Evolutionary conservation across 2,329 filamentous ascomycete genomes (phyloP).

Genomic region (Davidsoniella neocaledoniae): DNA sequence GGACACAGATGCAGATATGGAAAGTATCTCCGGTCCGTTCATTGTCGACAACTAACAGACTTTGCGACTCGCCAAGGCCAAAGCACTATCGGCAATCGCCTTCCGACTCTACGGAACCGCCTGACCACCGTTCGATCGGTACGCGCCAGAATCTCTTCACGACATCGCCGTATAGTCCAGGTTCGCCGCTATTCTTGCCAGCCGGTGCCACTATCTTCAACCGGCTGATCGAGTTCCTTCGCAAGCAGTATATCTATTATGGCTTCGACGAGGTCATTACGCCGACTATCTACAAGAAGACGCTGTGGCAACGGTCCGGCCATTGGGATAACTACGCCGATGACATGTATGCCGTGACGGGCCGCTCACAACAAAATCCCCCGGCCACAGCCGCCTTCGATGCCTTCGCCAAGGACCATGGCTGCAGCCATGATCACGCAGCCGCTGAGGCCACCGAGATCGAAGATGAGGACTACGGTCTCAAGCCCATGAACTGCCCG

Average conservation of each 20-base stretch:
- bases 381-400: background rate
- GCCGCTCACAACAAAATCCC: conserved; percentile 22
- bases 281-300: conserved; percentile 79
- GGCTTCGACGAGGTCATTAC: conserved; percentile 82
- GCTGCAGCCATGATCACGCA: conserved; percentile 16
- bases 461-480: conserved; percentile 49
- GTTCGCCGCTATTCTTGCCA: conserved; percentile 70
- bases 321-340: conserved; percentile 83
- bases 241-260: conserved; percentile 68
- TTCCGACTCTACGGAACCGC: conserved; percentile 9
- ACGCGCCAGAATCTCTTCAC: conserved; percentile 61
- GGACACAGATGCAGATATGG: too few species aligned
- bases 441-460: conserved; percentile 21
- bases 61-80: background rate
- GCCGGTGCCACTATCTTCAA: conserved; percentile 73
- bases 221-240: conserved; percentile 63
- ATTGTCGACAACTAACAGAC: background rate
- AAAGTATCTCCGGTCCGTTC: too few species aligned
- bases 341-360: conserved; percentile 75
- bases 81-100: background rate
- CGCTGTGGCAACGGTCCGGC: conserved; percentile 70
- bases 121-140: conserved; percentile 45
- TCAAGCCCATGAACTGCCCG: conserved; percentile 90
- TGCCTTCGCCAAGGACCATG: conserved; percentile 15
- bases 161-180: conserved; percentile 63